Evolutionary conservation across 2,329 filamentous ascomycete species (phyloP), one percentile per base, ranked within the genome.

Genomic region (Fusarium heterosporum): DNA sequence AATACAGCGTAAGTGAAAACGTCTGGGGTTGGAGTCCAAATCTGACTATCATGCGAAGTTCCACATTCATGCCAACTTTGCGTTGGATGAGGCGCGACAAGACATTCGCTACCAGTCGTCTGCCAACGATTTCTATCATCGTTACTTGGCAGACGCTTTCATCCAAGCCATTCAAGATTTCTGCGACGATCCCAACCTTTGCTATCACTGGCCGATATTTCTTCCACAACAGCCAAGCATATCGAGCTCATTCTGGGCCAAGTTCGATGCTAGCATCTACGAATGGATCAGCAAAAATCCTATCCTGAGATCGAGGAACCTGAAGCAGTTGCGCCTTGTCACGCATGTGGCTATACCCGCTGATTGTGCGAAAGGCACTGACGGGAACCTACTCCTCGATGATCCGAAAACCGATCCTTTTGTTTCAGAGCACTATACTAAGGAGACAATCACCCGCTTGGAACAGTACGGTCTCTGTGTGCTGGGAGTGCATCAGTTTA

Each of bases 61-160:
- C 22, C 32, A 62, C 16, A 58, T 70, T 19, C 54, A 69, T 2
- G 38, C 55, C 0, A 45, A 56, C 8, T 64, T 68, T 2, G 46
- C 55, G 9, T 48, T 57, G 5, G 50, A 61, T 17, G 47, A 51
- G 4, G 55, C 40, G 5, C 53, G 26, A 11, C 14, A 55, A 6
- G 39, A 32, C 22, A 57, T 59, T 8, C 30, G 62, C 3, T 30
- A 46, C 6, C 36, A 47, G 1, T 61, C 68, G 2, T 6, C 19
- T 12, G 29, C 30, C 3, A 65, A 61, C 4, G 8, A 50, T 1
- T 16, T 41, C 1, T 19, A 70, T 7, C 55, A 25, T 0, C 16
- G 6, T 2, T n/a, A 30, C 22, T 45, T 70, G 12, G 4, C 40
- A 1, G 6, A 1, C 1, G 16, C 61, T 0, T 65, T 71, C 26